These are phyloP conservation scores for Colletotrichum limetticola DNA, from an alignment of 2,329 filamentous ascomycete species.

Conservation along the genomic window DNA sequence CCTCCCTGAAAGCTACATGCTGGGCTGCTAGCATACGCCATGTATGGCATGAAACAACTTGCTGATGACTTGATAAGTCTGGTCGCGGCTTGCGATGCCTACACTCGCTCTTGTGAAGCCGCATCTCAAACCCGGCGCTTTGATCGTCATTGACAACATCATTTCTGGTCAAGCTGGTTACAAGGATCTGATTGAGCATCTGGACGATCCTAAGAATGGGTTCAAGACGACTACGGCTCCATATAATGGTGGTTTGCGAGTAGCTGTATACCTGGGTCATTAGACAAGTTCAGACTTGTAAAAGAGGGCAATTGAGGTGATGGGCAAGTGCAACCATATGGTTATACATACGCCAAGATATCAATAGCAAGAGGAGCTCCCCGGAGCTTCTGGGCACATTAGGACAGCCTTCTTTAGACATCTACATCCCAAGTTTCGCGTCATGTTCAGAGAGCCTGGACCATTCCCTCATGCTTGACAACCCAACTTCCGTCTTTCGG, in stretches of 20 bases:
- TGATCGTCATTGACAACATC: conserved; percentile 62
- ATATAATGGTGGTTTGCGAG: conserved; percentile 45
- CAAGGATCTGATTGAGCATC: conserved; percentile 56
- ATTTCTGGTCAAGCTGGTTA: conserved; percentile 52
- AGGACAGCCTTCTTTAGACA: background rate
- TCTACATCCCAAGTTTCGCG: background rate
- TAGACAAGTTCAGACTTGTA: background rate
- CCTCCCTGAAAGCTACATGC: too few relatives aligned
- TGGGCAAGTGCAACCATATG: too few relatives aligned
- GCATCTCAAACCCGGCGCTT: conserved; percentile 55
- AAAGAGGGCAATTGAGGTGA: too few relatives aligned
- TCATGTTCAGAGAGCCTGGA: background rate
- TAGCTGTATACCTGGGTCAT: conserved; percentile 38
- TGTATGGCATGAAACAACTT: too few relatives aligned
- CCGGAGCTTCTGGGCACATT: background rate
- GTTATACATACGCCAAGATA: too few relatives aligned
- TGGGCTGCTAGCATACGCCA: too few relatives aligned
- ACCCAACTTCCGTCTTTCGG: conserved; percentile 47
- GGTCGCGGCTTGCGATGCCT: conserved; percentile 64
- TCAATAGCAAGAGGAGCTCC: background rate
- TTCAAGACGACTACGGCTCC: conserved; percentile 55
- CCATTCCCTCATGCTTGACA: conserved; percentile 39
- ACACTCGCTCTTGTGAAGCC: conserved; percentile 59
- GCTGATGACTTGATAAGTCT: conserved; percentile 53
- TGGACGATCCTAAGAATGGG: conserved; percentile 56